These are phyloP conservation scores for Candida berthetii DNA, from an alignment of 805 yeast species.

Conservation along the genomic window DNA sequence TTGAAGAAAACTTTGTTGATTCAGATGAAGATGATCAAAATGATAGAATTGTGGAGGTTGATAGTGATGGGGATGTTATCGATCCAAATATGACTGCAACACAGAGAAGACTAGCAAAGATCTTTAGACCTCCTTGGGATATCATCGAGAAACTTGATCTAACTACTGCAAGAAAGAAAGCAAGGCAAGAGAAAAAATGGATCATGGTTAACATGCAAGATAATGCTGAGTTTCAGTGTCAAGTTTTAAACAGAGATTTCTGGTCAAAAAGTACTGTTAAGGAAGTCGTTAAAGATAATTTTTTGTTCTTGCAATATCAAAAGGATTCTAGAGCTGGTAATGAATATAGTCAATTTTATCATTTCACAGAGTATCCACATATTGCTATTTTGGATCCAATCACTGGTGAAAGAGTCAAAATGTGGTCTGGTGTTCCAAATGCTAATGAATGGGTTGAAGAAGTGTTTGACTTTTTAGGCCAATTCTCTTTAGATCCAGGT, in stretches of 20 bases:
- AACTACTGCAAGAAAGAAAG: slow-evolving; percentile 68
- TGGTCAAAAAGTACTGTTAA: slow-evolving; percentile 75
- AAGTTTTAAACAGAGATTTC: slow-evolving; percentile 84
- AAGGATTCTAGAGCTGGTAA: slow-evolving; percentile 71
- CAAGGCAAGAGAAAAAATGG: slow-evolving; percentile 68
- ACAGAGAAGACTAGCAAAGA: slow-evolving; percentile 68
- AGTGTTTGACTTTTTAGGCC: slow-evolving; percentile 58
- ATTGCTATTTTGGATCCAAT: slow-evolving; percentile 90
- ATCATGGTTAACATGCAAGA: slow-evolving; percentile 86
- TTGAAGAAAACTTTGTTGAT: slow-evolving; percentile 12
- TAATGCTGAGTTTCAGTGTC: slow-evolving; percentile 78
- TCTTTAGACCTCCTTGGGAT: slow-evolving; percentile 94
- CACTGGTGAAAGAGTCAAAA: slow-evolving; percentile 83
- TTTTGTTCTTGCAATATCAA: slow-evolving; percentile 82
- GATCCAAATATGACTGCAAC: slow-evolving; percentile 21
- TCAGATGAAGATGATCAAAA: slow-evolving; percentile 16
- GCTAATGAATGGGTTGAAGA: slow-evolving; percentile 58
- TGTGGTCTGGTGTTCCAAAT: slow-evolving; percentile 70
- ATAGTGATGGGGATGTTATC: slow-evolving; percentile 26
- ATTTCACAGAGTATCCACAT: slow-evolving; percentile 71
- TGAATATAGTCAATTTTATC: slow-evolving; percentile 67
- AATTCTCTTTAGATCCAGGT: slow-evolving; percentile 59
- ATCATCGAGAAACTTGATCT: slow-evolving; percentile 61
- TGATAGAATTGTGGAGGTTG: slow-evolving; percentile 25
- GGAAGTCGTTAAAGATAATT: slow-evolving; percentile 55